Conservation (phyloP, 768 basidiomycete genomes). For the button mushroom (Agaricus bisporus) region DNA sequence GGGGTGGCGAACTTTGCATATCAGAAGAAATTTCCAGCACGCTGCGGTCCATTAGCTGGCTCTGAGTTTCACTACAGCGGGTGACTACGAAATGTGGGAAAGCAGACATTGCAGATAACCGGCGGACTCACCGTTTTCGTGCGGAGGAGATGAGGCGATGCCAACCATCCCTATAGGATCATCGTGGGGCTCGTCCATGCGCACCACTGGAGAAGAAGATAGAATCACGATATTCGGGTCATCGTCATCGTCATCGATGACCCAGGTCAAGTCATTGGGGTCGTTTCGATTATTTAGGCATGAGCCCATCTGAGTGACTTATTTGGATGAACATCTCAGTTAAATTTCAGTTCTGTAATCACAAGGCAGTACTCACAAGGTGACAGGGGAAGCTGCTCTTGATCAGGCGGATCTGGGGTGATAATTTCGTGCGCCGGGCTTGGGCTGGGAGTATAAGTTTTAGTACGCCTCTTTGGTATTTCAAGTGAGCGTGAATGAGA, state of each 20-base stretch:
- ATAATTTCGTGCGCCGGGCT: background rate
- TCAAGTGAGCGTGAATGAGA: background rate
- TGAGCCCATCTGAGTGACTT: slow-evolving; percentile 4
- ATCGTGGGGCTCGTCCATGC: slow-evolving; percentile 12
- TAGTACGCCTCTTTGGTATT: background rate
- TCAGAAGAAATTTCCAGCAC: slow-evolving; percentile 3
- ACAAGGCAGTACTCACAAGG: background rate
- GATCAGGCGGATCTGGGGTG: background rate
- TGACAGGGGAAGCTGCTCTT: background rate
- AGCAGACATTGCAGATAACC: background rate
- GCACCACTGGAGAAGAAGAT: slow-evolving; percentile 40
- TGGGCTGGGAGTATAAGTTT: background rate
- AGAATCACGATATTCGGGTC: slow-evolving; percentile 42
- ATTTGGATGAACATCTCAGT: background rate
- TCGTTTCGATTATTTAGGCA: background rate
- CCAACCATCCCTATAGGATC: slow-evolving; percentile 23
- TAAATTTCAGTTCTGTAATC: background rate
- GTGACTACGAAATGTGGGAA: background rate
- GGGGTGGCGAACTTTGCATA: background rate
- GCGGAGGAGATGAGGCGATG: background rate
- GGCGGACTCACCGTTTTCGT: background rate
- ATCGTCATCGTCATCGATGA: slow-evolving; percentile 61
- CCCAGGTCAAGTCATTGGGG: slow-evolving; percentile 53
- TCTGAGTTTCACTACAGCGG: background rate
- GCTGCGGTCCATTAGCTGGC: background rate